Evolutionary conservation across 108 stramenopile species (phyloP), one percentile per base, ranked within the genome.

Genomic region (Stephanodiscus minutulus): DNA sequence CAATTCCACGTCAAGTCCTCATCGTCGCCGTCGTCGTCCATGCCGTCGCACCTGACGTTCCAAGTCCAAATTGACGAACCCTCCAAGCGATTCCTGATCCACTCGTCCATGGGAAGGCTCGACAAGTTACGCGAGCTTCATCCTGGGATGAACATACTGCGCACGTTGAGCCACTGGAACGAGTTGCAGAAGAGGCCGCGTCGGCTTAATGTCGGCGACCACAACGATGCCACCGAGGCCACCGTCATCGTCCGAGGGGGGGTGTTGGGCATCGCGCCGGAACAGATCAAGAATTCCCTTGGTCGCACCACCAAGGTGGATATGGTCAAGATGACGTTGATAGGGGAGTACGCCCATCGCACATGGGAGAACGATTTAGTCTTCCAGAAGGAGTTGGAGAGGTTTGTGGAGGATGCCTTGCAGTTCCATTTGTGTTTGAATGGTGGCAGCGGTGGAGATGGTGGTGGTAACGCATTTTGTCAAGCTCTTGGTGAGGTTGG

Each of bases 371-470:
- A 75, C 48, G 74, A 75, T 41, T 36, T 52, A 7, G 25, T 46
- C 5, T 75, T 75, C 44, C 66, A 67, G 22, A 44, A n/a, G 8
- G 66, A 67, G 46, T 48, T 76, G 61, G 74, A 76, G 28, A 41
- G 59, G 18, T 76, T 76, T 68, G 74, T 76, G 41, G 67, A 68
- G n/a, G 66, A 76, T 68, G 66, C 74, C 20, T 50, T 68, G 21
- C 55, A 60, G 29, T 68, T 68, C 36, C 61, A 76, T 39, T 48
- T 60, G 0, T 63, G 66, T 46, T 68, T 68, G 67, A 66, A 75
- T 75, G 65, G 66, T 39, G 50, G 20, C 27, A 35, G 31, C 11
- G 22, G 36, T 59, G 56, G 43, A 6, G 56, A 25, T 54, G 43
- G 20, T 37, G 54, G n/a, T 5, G 21, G 39, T 22, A 49, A 25